Evolutionary conservation across 139 green algal genomes (phyloP).

Genomic region (Chlamydomonas applanata): DNA sequence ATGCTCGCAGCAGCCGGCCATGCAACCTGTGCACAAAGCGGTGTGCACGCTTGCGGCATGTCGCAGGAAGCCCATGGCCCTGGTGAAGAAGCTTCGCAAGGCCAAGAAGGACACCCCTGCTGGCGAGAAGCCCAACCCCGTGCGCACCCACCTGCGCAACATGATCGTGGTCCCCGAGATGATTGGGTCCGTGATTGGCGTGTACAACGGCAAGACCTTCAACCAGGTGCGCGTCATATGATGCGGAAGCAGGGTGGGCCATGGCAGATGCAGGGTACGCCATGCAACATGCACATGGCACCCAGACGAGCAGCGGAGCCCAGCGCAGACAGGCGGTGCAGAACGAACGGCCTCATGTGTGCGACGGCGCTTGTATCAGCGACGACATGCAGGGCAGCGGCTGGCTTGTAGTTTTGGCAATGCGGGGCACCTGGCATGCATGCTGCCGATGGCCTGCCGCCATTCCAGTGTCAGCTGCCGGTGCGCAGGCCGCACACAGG

Average conservation of each 20-base stretch:
- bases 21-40: not conserved
- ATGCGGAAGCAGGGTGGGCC: not conserved
- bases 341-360: no score
- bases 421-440: no score
- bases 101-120: constrained; percentile 72
- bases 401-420: no score
- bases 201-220: constrained; percentile 99
- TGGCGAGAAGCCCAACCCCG: constrained; percentile 97
- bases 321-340: no score
- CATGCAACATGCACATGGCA: no score
- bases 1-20: constrained; percentile 5
- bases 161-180: constrained; percentile 99
- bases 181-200: constrained; percentile 96
- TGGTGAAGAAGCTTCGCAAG: constrained; percentile 99
- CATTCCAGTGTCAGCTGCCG: no score
- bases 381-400: no score
- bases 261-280: not conserved
- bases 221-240: constrained; percentile 85
- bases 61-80: constrained; percentile 82
- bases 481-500: not conserved
- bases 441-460: no score
- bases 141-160: constrained; percentile 98
- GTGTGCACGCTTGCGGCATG: not conserved
- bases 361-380: no score
- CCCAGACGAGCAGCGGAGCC: no score